These are phyloP conservation scores for Lachnellula hyalina DNA, from an alignment of 2,329 filamentous ascomycete species.

Conservation along the genomic window DNA sequence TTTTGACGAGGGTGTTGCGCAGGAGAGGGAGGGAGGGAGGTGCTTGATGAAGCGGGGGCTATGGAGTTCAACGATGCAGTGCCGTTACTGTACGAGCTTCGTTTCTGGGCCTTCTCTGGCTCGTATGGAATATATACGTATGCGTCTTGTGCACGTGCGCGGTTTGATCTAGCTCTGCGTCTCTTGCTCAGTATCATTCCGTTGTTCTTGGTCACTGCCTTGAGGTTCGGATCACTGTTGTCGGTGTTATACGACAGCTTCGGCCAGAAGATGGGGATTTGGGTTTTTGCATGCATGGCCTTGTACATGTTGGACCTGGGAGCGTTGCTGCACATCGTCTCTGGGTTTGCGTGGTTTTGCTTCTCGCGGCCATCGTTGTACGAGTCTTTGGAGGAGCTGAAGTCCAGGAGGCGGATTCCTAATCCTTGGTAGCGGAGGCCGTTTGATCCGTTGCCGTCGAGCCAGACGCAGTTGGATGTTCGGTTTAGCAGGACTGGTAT, in stretches of 20 bases:
- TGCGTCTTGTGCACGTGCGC: background rate
- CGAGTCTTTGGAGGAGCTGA: background rate
- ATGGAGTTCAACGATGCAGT: background rate
- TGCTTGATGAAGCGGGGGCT: background rate
- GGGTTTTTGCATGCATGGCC: background rate
- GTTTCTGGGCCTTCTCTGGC: background rate
- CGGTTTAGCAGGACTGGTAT: background rate
- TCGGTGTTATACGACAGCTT: background rate
- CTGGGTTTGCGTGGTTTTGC: background rate
- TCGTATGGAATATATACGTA: background rate
- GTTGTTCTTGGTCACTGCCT: background rate
- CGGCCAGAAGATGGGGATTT: background rate
- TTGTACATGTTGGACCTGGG: background rate
- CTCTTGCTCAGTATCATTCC: background rate
- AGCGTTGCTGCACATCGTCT: background rate
- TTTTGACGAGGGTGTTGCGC: background rate
- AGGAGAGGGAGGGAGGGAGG: background rate
- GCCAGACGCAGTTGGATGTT: background rate
- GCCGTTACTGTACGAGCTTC: background rate
- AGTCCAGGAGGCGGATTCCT: background rate
- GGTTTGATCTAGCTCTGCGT: background rate
- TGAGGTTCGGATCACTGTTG: background rate
- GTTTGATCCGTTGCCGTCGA: background rate
- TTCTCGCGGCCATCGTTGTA: background rate
- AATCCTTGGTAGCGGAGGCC: background rate